These are phyloP conservation scores for Mesotaenium endlicherianum DNA, from an alignment of 139 green algal genomes.

Conservation along the genomic window DNA sequence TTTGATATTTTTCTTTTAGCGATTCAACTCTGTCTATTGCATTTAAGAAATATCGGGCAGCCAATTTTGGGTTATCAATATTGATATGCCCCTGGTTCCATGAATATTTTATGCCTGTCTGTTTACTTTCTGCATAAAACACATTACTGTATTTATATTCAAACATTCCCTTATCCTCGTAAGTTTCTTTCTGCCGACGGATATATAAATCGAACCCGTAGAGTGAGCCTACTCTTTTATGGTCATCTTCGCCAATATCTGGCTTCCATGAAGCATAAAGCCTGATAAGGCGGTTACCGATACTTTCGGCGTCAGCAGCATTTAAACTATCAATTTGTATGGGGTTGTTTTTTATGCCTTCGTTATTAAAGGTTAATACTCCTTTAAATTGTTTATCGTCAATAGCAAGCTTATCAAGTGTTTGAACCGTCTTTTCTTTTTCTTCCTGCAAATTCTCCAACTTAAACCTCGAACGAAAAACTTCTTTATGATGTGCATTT, in stretches of 20 bases:
- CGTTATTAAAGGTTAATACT: background rate
- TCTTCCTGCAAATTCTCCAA: background rate
- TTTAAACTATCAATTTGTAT: background rate
- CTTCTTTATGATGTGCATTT: background rate
- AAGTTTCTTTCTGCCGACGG: background rate
- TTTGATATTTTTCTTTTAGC: background rate
- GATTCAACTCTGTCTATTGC: background rate
- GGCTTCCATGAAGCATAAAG: background rate
- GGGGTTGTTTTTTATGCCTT: background rate
- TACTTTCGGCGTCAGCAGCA: background rate
- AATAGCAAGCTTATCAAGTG: background rate
- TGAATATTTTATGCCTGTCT: background rate
- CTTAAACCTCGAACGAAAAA: background rate
- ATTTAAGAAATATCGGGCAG: background rate
- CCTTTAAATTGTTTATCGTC: background rate
- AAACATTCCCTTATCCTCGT: background rate
- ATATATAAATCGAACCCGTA: background rate
- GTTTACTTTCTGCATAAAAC: background rate
- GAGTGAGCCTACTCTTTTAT: background rate
- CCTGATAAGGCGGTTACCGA: background rate
- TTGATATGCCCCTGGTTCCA: background rate
- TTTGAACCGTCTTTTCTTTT: background rate
- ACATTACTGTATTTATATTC: background rate
- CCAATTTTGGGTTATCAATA: background rate
- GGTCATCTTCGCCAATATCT: background rate